Evolutionary conservation across 2,329 filamentous ascomycete genomes (phyloP), one percentile per base, ranked within the genome.

Genomic region (Fusarium palustre): DNA sequence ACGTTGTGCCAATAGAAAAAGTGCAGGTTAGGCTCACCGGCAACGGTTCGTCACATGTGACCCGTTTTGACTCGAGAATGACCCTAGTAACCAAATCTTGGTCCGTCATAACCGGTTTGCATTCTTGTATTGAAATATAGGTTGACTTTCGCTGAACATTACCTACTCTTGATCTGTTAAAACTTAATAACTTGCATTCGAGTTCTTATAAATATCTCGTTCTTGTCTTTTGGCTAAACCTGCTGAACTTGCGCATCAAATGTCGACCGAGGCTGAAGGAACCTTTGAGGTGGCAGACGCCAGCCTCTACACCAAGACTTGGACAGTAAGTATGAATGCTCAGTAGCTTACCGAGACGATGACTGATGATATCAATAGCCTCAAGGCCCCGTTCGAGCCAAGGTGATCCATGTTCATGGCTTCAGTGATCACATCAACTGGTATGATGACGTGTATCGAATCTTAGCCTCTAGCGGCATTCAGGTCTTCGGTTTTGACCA

Each of bases 391-490:
- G 79, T 86, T 57, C 87, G 86, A 74, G 94, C 94, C 36, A 91
- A 92, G 71, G 79, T 97, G 50, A 84, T 96, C 74, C 92, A 97
- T 79, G 82, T 97, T 68, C 94, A 97, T 81, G 94, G 94, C 74
- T 97, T 94, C 84, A 93, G 89, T 78, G 94, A 97, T 79, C 93
- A 97, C 79, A 83, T 92, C 78, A 89, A 92, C 79, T 87, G 89
- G 61, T 97, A 97, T 81, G 86, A 89, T 76, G 85, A 86, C 57
- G 86, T 97, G 75, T 95, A 96, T 80, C 85, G 89, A 8, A 82
- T 81, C 16, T 86, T 97, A 48, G 90, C 91, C 24, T 81, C 83
- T 13, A 86, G 86, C 55, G 92, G 91, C 66, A 94, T 97, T 73
- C 89, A 92, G 74, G 87, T 93, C 48, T 88, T 91, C 75, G 86